A percentile compares a stretch with the other conserved stretches of the same genome.
Conservation (phyloP, 2,329 filamentous ascomycete species). For the Fusarium musae region DNA sequence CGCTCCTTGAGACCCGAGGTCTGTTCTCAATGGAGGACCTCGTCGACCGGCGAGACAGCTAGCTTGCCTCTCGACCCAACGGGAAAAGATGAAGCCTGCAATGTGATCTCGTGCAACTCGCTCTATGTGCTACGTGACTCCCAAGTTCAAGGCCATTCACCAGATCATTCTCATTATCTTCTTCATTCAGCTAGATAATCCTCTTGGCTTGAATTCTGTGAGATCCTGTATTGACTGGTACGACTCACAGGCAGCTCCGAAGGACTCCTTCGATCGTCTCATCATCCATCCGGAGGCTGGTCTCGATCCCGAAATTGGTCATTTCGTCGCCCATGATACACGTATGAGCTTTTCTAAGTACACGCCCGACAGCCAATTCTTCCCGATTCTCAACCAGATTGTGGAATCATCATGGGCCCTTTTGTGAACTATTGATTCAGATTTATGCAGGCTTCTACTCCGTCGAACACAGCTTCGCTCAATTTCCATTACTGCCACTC, state of each 20-base stretch:
- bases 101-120: background rate
- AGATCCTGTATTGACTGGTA: background rate
- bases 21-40: background rate
- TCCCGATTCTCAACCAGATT: accelerated
- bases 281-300: background rate
- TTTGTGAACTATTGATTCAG: background rate
- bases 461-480: background rate
- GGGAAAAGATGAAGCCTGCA: background rate
- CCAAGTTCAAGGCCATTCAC: accelerated
- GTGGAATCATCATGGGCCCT: background rate
- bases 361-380: accelerated
- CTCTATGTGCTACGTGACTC: background rate
- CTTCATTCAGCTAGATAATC: accelerated
- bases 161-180: accelerated
- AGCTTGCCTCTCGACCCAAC: no score
- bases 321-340: accelerated
- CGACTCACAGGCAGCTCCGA: accelerated
- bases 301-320: background rate
- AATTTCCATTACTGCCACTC: accelerated
- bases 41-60: accelerated
- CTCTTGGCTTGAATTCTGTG: accelerated
- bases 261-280: no score
- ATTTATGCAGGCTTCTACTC: background rate
- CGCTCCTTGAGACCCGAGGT: accelerated
- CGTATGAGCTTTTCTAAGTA: background rate